Percentiles rank a stretch among this genome's conserved stretches.
These are phyloP conservation scores for Dichotomopilus funicola DNA, from an alignment of 2,329 filamentous ascomycete species.

Conservation along the genomic window DNA sequence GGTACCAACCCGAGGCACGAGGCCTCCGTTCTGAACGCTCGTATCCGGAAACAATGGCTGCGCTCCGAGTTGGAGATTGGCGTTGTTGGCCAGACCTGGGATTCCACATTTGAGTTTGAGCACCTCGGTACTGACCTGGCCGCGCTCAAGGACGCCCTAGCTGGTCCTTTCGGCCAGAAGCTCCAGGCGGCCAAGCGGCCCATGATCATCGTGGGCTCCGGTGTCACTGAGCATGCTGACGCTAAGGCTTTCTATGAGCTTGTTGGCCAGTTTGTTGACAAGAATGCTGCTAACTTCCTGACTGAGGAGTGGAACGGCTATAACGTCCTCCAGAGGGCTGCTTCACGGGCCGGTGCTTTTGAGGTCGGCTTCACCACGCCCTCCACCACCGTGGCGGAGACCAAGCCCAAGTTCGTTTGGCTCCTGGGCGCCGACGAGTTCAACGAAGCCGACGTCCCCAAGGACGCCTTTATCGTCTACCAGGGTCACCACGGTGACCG, in stretches of 20 bases:
- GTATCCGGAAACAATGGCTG: conserved; percentile 96
- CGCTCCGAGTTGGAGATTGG: conserved; percentile 90
- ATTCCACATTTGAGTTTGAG: conserved; percentile 93
- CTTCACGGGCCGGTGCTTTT: conserved; percentile 86
- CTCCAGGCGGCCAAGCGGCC: conserved; percentile 79
- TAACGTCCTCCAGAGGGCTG: conserved; percentile 90
- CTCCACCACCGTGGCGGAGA: conserved; percentile 72
- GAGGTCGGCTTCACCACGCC: conserved; percentile 92
- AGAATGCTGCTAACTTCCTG: conserved; percentile 81
- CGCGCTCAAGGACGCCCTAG: conserved; percentile 76
- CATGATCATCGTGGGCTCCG: conserved; percentile 94
- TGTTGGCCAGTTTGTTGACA: conserved; percentile 84
- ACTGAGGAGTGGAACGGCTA: conserved; percentile 94
- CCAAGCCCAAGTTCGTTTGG: conserved; percentile 92
- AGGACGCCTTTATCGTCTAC: conserved; percentile 94
- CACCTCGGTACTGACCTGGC: conserved; percentile 75
- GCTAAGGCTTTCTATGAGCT: conserved; percentile 91
- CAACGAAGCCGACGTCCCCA: conserved; percentile 76
- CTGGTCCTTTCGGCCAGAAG: conserved; percentile 88
- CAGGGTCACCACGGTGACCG: conserved; percentile 96
- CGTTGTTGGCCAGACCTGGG: conserved; percentile 82
- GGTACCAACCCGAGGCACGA: conserved; percentile 95
- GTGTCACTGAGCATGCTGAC: conserved; percentile 82
- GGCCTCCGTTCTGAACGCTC: conserved; percentile 88
- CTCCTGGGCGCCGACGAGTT: conserved; percentile 94